phyloP scores from a whole-genome alignment of 495 filamentous ascomycete species.

The Trypethelium eluteriae region DNA sequence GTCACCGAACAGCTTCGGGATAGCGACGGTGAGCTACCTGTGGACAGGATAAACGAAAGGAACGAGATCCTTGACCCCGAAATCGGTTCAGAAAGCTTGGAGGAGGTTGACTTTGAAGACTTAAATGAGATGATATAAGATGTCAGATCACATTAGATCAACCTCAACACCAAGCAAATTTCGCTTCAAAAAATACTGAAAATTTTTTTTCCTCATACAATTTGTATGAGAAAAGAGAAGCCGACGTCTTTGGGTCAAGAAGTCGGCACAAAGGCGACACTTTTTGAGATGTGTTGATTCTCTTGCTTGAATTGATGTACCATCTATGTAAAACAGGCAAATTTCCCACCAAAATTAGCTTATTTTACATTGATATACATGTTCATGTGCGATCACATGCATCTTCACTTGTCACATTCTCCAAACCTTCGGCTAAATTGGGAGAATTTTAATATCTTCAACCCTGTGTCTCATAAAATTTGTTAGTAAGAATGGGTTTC shows the following conservation, averaged over 20 bases:
- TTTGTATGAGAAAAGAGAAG: not conserved
- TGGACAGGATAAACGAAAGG: not conserved
- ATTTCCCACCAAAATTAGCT: not conserved
- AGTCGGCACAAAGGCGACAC: not conserved
- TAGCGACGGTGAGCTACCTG: too few relatives aligned
- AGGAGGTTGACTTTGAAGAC: not conserved
- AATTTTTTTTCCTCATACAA: not conserved
- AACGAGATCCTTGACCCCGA: not conserved
- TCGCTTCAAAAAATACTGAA: not conserved
- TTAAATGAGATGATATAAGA: not conserved
- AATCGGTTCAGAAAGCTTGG: not conserved
- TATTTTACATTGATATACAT: not conserved
- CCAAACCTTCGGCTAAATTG: too few relatives aligned
- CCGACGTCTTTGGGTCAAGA: not conserved
- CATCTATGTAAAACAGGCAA: not conserved
- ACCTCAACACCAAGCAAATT: not conserved
- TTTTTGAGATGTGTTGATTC: not conserved
- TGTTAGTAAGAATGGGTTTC: not conserved
- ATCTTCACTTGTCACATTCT: too few relatives aligned
- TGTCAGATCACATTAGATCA: not conserved
- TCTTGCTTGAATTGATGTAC: not conserved
- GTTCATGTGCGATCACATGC: too few relatives aligned
- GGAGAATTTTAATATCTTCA: slow-evolving; percentile 2
- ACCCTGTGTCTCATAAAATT: not conserved
- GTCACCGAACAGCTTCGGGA: too few relatives aligned